These are phyloP conservation scores for Yamadazyma triangularis DNA, from an alignment of 1,139 yeast genomes.

Conservation along the genomic window DNA sequence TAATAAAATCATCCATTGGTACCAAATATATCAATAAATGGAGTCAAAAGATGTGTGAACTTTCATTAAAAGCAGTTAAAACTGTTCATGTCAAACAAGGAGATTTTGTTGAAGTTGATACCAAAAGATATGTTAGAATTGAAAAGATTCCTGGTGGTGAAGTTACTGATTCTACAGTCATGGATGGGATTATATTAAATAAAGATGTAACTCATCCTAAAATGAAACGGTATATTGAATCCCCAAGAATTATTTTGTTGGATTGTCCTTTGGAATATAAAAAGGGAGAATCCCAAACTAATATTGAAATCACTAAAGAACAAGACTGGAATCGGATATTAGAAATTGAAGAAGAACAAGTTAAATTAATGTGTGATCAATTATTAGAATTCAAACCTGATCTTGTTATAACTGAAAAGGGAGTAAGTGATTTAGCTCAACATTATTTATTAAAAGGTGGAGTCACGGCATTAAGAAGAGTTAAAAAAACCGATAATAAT, in stretches of 20 bases:
- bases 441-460: conserved; percentile 93
- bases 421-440: conserved; percentile 97
- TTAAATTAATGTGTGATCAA: conserved; percentile 79
- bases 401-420: conserved; percentile 95
- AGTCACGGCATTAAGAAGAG: conserved; percentile 89
- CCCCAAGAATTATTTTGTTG: conserved; percentile 82
- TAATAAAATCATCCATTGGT: conserved; percentile 90
- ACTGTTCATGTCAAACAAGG: conserved; percentile 71
- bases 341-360: conserved; percentile 98
- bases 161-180: conserved; percentile 78
- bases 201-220: conserved; percentile 98
- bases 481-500: conserved; percentile 92
- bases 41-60: conserved; percentile 87
- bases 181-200: conserved; percentile 90
- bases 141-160: conserved; percentile 99
- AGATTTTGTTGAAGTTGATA: conserved; percentile 79
- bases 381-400: conserved; percentile 86
- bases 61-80: conserved; percentile 84
- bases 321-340: conserved; percentile 92
- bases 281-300: conserved; percentile 98
- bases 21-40: conserved; percentile 91
- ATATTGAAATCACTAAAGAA: conserved; percentile 94
- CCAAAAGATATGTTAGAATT: conserved; percentile 86
- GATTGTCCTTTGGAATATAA: conserved; percentile 98
- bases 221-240: conserved; percentile 84